Base-by-base conservation (phyloP, 768 basidiomycete species). In the Agrocybe pediades region DNA sequence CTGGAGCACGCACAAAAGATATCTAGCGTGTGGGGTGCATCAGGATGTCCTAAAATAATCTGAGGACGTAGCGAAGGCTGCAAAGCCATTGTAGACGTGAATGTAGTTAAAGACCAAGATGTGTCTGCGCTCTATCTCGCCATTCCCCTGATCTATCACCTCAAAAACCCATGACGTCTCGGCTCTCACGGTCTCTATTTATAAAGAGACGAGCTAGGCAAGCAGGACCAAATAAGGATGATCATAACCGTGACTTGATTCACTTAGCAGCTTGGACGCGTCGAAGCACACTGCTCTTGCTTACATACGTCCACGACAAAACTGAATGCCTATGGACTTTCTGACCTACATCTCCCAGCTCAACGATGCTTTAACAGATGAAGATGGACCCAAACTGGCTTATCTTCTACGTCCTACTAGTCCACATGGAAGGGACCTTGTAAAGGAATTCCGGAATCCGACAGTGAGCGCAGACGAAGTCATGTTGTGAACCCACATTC, bases 11-110 rank as follows among this genome's bases (percentile, higher is more conserved):
- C 63, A 88, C 89, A 67, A 70, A 90, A 93, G 53, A 92, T 71
- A 53, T 95, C 92, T 46, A 94, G 75, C 2, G 88, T 90, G 62
- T 94, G 90, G 0, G 87, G 86, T 0, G 91, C 80, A 24, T 79
- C 72, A 49, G 66, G 62, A 16, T 57, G 63, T 39, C 92, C 92
- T 2, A 82, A 77, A 53, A 94, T 73, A 47, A 87, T 67, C 42
- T 88, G 74, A 45, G 88, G 80, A 25, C 76, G 71, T 30, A 94
- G 80, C 46, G 81, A 84, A 1, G 92, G 90, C 77, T 85, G 87
- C 41, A 93, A 77, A 43, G 92, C 87, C 92, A 94, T 94, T 7
- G n/a, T 21, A 44, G 13, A 30, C 27, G 17, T 24, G 39, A 43
- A 17, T n/a, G n/a, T 27, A 27, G 6, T 27, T 25, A 16, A 15